These are phyloP conservation scores for Eucalyptus regnans DNA, from an alignment of 345 rosid genomes.

Conservation along the genomic window DNA sequence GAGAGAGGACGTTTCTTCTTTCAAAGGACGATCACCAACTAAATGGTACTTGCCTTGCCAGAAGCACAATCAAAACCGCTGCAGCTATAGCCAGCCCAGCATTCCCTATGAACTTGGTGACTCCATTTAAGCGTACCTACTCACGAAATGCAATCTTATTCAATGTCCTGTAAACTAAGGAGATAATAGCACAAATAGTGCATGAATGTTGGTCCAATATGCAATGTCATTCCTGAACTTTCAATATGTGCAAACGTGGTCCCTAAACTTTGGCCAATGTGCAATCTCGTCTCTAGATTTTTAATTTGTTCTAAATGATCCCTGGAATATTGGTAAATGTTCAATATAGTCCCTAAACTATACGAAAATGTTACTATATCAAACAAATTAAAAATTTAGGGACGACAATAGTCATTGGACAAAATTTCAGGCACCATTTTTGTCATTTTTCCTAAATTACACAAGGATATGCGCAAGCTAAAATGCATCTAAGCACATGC, in stretches of 20 bases:
- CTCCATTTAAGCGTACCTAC: conserved; percentile 16
- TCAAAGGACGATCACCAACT: neutral
- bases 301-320: neutral
- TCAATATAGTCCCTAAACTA: too few species aligned
- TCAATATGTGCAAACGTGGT: too few species aligned
- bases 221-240: neutral
- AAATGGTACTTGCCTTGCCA: neutral
- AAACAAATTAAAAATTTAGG: neutral
- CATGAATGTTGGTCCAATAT: neutral
- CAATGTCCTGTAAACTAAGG: neutral
- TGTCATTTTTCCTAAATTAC: neutral
- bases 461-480: neutral
- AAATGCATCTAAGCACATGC: neutral
- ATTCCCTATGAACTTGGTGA: conserved; percentile 11
- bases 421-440: neutral
- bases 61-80: conserved; percentile 5
- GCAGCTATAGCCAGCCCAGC: conserved; percentile 2
- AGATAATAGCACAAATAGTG: neutral
- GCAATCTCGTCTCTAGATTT: neutral
- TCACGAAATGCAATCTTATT: neutral
- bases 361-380: neutral
- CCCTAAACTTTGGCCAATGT: neutral
- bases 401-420: neutral
- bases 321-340: neutral
- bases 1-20: neutral